Conservation (phyloP, 352 stramenopile genomes). For the Phytophthora quininea region DNA sequence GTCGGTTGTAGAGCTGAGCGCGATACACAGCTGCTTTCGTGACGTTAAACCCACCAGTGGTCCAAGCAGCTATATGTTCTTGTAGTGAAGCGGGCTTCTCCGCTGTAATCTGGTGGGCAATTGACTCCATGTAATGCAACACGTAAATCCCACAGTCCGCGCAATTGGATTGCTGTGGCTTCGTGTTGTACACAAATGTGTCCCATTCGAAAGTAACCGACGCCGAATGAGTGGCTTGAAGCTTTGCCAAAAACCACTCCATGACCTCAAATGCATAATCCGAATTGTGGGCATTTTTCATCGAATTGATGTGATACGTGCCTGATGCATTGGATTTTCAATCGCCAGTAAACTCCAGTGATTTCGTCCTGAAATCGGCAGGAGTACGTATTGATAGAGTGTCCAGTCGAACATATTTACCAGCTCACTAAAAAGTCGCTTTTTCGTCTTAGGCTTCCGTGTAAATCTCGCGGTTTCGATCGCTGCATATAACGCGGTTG, state of each 20-base stretch:
- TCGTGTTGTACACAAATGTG: neutral
- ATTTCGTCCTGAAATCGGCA: conserved; percentile 1
- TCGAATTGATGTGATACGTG: conserved; percentile 5
- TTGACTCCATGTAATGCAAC: neutral
- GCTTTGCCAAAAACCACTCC: neutral
- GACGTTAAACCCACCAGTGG: neutral
- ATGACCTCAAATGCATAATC: neutral
- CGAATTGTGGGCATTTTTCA: neutral
- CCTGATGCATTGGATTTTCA: neutral
- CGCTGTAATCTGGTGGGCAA: neutral
- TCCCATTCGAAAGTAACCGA: neutral
- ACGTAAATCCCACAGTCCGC: neutral
- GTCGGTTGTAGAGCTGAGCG: neutral
- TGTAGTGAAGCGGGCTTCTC: neutral
- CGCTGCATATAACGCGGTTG: neutral
- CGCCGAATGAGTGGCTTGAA: too few relatives aligned
- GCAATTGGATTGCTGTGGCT: neutral
- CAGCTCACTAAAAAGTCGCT: neutral
- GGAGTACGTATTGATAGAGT: neutral
- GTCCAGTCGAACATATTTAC: neutral
- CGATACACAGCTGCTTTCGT: neutral
- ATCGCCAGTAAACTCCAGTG: conserved; percentile 5
- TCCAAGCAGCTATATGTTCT: neutral
- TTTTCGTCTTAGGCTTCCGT: neutral
- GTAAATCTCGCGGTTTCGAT: conserved; percentile 1